A percentile compares a stretch with the other conserved stretches of the same genome.
phyloP scores from a whole-genome alignment of 768 basidiomycete genomes.

The Rhodotorula taiwanensis region DNA sequence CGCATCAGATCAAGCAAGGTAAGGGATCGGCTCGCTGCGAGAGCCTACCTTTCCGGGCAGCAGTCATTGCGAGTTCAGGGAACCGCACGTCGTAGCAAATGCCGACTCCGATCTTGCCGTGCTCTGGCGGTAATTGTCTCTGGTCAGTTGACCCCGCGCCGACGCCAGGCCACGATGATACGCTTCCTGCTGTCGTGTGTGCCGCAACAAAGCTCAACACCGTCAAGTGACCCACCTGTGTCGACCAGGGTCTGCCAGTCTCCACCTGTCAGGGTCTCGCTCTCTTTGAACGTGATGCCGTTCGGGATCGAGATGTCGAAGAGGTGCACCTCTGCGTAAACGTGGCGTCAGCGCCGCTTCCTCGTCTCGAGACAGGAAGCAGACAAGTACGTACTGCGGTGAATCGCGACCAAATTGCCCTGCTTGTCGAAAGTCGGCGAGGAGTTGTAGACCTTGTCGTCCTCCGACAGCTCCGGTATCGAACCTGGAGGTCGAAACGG shows the following conservation, averaged over 20 bases:
- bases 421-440: conserved; percentile 44
- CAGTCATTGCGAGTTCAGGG: conserved; percentile 86
- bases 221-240: conserved; percentile 67
- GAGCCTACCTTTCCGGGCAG: conserved; percentile 68
- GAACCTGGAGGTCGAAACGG: conserved; percentile 55
- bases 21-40: background rate
- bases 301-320: conserved; percentile 96
- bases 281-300: conserved; percentile 76
- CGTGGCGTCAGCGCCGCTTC: too few species aligned
- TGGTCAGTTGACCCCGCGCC: background rate
- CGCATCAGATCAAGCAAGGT: background rate
- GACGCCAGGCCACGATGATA: background rate
- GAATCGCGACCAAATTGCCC: conserved; percentile 43
- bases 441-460: conserved; percentile 79
- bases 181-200: background rate
- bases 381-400: too few species aligned
- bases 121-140: conserved; percentile 55
- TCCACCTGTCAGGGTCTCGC: conserved; percentile 56
- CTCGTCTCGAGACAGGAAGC: too few species aligned
- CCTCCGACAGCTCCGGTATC: conserved; percentile 72
- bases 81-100: conserved; percentile 96
- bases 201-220: background rate
- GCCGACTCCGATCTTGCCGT: conserved; percentile 90
- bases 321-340: conserved; percentile 71
- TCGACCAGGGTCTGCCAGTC: conserved; percentile 69